Percentiles rank a stretch among this genome's conserved stretches.
phyloP scores from a whole-genome alignment of 495 filamentous ascomycete species.

The Podospora didyma region DNA sequence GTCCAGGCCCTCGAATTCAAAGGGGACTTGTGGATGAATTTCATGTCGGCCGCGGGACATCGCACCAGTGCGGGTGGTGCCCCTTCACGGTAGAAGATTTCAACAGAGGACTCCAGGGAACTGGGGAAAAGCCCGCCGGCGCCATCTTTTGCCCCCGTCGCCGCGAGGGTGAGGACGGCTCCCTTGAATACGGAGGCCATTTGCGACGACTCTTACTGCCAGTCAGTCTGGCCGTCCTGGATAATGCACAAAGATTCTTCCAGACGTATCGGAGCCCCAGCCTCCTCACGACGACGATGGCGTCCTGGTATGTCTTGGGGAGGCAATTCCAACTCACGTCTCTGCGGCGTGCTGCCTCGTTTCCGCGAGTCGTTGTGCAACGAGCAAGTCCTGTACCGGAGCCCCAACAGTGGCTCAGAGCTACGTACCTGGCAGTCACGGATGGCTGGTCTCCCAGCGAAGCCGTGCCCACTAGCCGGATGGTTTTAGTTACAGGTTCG shows the following conservation, averaged over 20 bases:
- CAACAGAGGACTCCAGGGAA: neutral
- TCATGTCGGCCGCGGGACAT: neutral
- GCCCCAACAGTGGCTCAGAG: slow-evolving; percentile 15
- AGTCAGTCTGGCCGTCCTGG: slow-evolving; percentile 27
- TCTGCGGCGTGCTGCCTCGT: neutral
- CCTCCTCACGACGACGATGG: neutral
- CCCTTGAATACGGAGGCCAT: slow-evolving; percentile 28
- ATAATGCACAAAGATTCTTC: slow-evolving; percentile 34
- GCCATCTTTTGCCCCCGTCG: neutral
- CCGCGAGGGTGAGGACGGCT: slow-evolving; percentile 15
- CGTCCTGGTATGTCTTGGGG: slow-evolving; percentile 10
- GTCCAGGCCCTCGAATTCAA: slow-evolving; percentile 1
- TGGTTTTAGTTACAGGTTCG: neutral
- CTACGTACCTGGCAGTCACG: neutral
- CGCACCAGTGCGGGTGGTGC: neutral
- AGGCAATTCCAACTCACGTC: neutral
- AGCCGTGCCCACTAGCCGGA: too few relatives aligned
- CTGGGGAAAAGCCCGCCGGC: neutral
- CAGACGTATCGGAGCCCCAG: slow-evolving; percentile 28
- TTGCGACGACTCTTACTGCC: slow-evolving; percentile 20
- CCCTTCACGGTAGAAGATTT: neutral
- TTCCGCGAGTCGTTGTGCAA: neutral
- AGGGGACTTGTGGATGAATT: neutral
- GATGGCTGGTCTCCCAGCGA: neutral
- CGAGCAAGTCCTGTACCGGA: neutral